Conservation (phyloP, 2,329 filamentous ascomycete genomes). For the Ophiostoma ips region DNA sequence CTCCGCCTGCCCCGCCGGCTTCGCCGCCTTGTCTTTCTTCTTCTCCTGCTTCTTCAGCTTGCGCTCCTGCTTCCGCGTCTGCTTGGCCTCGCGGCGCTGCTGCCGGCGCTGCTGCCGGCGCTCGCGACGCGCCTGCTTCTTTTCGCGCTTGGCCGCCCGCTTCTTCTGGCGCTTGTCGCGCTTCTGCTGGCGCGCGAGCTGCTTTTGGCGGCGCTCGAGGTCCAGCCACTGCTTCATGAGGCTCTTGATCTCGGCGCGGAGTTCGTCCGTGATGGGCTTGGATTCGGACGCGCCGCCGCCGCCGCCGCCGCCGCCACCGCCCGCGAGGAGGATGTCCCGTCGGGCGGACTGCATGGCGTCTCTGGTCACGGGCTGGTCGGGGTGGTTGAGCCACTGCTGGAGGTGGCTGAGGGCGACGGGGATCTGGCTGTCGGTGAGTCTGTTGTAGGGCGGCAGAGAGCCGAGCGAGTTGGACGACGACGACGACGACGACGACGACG, state of each 20-base stretch:
- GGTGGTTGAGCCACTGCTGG: slow-evolving; percentile 33
- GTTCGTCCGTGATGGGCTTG: not conserved
- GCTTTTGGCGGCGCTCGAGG: slow-evolving; percentile 24
- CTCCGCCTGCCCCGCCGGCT: too few species aligned
- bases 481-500: slow-evolving; percentile 22
- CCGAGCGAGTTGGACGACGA: slow-evolving; percentile 30
- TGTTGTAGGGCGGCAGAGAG: slow-evolving; percentile 37
- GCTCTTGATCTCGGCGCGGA: slow-evolving; percentile 28
- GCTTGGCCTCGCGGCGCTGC: slow-evolving; percentile 2
- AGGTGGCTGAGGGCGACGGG: slow-evolving; percentile 31
- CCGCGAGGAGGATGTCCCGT: slow-evolving; percentile 7
- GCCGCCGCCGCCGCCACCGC: too few species aligned
- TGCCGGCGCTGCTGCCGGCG: slow-evolving; percentile 1
- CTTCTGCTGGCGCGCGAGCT: slow-evolving; percentile 17
- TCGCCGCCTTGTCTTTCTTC: not conserved
- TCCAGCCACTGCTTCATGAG: slow-evolving; percentile 31
- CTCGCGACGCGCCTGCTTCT: not conserved
- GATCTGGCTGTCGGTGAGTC: slow-evolving; percentile 34
- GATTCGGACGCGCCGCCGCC: not conserved
- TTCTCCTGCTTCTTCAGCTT: not conserved
- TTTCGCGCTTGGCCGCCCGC: not conserved
- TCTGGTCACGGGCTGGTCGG: slow-evolving; percentile 34
- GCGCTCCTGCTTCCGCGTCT: not conserved
- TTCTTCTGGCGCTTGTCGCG: slow-evolving; percentile 18
- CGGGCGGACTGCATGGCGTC: slow-evolving; percentile 27